phyloP scores from a whole-genome alignment of 495 filamentous ascomycete genomes.

The Letharia columbiana region DNA sequence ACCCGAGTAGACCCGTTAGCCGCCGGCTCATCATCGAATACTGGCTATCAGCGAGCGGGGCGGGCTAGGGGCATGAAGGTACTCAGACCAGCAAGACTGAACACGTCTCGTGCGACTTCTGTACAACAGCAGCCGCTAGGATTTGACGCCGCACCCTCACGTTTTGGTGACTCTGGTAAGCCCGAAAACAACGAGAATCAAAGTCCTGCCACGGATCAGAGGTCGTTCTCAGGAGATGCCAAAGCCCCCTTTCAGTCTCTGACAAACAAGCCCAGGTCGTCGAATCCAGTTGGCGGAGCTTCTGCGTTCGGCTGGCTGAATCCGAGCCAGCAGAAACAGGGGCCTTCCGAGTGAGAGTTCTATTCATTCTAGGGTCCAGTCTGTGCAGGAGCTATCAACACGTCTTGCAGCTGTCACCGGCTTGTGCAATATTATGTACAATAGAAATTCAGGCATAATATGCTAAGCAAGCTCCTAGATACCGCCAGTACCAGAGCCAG shows the following conservation, averaged over 20 bases:
- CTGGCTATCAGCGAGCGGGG: constrained; percentile 51
- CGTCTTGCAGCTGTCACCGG: constrained; percentile 7
- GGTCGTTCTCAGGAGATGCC: constrained; percentile 26
- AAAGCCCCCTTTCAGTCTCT: constrained; percentile 27
- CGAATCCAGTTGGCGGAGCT: constrained; percentile 85
- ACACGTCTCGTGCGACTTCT: constrained; percentile 23
- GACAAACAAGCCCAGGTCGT: constrained; percentile 44
- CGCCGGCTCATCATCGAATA: constrained; percentile 38
- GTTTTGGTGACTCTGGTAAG: constrained; percentile 29
- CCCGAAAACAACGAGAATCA: constrained; percentile 21
- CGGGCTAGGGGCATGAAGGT: constrained; percentile 65
- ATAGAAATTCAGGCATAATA: constrained; percentile 2
- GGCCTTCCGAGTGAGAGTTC: constrained; percentile 11
- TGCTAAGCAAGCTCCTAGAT: background rate
- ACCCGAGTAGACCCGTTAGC: constrained; percentile 14
- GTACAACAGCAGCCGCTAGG: constrained; percentile 22
- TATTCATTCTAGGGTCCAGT: background rate
- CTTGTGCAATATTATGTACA: constrained; percentile 19
- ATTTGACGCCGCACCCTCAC: constrained; percentile 25
- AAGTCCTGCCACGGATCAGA: constrained; percentile 23
- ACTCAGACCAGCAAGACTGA: constrained; percentile 51
- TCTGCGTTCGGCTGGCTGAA: constrained; percentile 95
- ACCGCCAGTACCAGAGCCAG: background rate
- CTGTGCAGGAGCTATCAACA: background rate
- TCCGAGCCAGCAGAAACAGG: constrained; percentile 28